Base-by-base conservation (phyloP, 179 eudicot genomes). In the Actinidia arguta region DNA sequence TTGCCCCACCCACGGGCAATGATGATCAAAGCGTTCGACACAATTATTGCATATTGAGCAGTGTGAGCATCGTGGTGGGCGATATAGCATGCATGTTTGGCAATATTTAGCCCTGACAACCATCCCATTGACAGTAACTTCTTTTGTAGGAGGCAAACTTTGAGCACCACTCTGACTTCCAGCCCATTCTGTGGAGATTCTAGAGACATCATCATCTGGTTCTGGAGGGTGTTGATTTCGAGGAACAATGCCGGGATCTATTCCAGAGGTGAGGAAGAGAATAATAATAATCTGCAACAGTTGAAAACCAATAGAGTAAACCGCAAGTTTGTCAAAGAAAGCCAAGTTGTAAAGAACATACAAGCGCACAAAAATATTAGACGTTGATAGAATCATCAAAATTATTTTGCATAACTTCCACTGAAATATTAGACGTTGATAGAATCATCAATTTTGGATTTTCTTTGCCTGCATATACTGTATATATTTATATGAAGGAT, bases 211-310 rank as follows among this genome's bases (percentile, higher is more conserved):
- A 80, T 73, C 87, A 59, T 92, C 94, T 17, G 92, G 90, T 51
- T 91, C 95, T 54, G 95, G 94, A 74, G 95, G 93, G 48, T 87
- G 91, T 18, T 86, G 74, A 84, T 91, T 94, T 85, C 97, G 92
- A 62, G 97, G 97, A 81, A 92, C 82, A 75, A 94, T 92, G 46
- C 97, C 95, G 54, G 97, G 95, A 86, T 94, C 95, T 86, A 91
- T 90, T 68, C 88, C 93, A 24, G 95, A 89, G 27, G 92, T 92
- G 67, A 89, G 82, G 63, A 91, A 80, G 12, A 94, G 88, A 82
- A 94, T 92, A 77, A 86, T 79, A n/a, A 87, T 10, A 63, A 77
- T 73, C 90, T 87, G 82, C 83, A 86, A 18, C 52, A 66, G 36
- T 62, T 50, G 46, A 73, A 14, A 79, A 51, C 14, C 50, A 52